Base-by-base conservation (phyloP, 1,284 basidiomycete genomes). In the Microbotryum silenes-acaulis region DNA sequence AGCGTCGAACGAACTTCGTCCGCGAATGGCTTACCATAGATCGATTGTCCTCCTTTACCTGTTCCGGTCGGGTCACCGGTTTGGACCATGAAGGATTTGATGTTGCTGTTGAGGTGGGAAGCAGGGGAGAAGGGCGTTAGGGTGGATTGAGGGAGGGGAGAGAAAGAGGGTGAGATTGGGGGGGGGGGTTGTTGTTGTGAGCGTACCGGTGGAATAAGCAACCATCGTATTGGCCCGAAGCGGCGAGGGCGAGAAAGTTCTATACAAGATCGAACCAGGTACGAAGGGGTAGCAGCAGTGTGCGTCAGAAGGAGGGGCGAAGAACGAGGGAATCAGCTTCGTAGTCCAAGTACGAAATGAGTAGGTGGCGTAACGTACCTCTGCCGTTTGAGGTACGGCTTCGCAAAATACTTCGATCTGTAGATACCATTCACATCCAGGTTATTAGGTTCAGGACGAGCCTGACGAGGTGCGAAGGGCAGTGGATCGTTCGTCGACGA, bases 381-480 rank as follows among this genome's bases (percentile, higher is more conserved):
- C 93, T 65, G 93, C 91, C 21, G 92, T 81, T 72, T 91, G 89
- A 16, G 94, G 94, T 20, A 91, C 89, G 9, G 91, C 85, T 76
- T 98, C 94, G 77, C 94, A 97, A 77, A 97, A 98, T 27, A 98
- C 77, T 77, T 98, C 94, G 68, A 97, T 85, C 91, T 97, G 73
- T n/a, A 5, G 52, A 14, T 0, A 51, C 56, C 21, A 46, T 46
- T 31, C 2, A 8, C 31, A 31, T 3, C 31, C 8, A 31, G 23
- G 2, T 23, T 23, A 23, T 23, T 23, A 23, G 23, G 56, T 44
- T 25, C 53, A 31, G 10, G 23, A 3, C 14, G 16, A 42, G 37
- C 37, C 9, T 12, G 3, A 42, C 14, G 4, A 42, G 37, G 37
- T 42, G 12, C 37, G 14, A 42, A 6, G 37, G 37, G 12, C 37